Evolutionary conservation across 352 stramenopile species (phyloP), one percentile per base, ranked within the genome.

Genomic region (Globisporangium sylvaticum): DNA sequence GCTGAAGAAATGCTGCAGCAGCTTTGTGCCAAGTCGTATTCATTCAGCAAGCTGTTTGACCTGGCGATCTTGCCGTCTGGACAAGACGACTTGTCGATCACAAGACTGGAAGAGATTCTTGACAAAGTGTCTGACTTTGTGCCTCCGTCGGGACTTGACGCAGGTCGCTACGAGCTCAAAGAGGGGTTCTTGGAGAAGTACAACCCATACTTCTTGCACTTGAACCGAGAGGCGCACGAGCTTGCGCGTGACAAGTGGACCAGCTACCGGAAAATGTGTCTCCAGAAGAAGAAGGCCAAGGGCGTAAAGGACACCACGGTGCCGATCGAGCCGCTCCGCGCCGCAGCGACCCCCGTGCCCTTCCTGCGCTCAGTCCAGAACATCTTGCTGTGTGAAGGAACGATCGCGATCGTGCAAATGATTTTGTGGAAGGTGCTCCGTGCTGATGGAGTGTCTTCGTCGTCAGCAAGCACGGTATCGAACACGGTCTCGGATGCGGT

Each of bases 1-100:
- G 59, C 76, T 15, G 84, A 95, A 80, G 88, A 95, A 67, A 92
- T 96, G 85, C 37, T 93, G 39, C 88, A 96, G 68, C 88, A 96
- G 25, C 64, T 96, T 54, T 92, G 87, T 44, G 77, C 87, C 1
- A 94, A 94, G 67, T 80, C 87, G 6, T 83, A 78, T 10, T 80
- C 84, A 18, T 96, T 95, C 75, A 95, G 87, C 72, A 89, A 90
- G 50, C 63, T 96, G 5, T 86, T 91, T 58, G 88, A 96, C 31
- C 74, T 93, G 10, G 85, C 87, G 29, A 87, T 94, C 37, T 68
- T 95, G 8, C 88, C 88, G 4, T 91, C 87, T 12, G 88, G 88
- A 1, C 87, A 96, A 73, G 88, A 96, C 59, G 85, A 94, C 46
- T 81, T 94, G 9, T 82, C 88, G 20, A 79, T 89, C 22, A 57